Evolutionary conservation across 495 filamentous ascomycete species (phyloP), one percentile per base, ranked within the genome.

Genomic region (Chaetomium fimeti): DNA sequence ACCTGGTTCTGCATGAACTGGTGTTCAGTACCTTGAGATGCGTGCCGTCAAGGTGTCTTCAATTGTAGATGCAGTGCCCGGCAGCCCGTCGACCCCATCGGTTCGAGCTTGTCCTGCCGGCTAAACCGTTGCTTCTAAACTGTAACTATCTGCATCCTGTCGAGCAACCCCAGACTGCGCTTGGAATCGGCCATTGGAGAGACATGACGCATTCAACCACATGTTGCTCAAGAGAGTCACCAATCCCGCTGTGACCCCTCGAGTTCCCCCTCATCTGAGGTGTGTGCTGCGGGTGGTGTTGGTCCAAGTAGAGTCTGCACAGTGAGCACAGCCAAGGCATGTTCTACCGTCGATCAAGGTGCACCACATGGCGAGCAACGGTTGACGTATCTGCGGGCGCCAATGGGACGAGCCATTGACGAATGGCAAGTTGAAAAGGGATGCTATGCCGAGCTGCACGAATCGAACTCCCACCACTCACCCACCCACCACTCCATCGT

Each of bases 151-250:
- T 36, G 32, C 32, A 36, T 36, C 32, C 32, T 53, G 60, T 16
- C 45, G 48, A 27, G 49, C 60, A 45, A 45, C 60, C 47, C 43
- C 49, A 38, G 60, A 28, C 42, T 16, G n/a, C 43, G 43, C 15
- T 25, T 40, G 32, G 27, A n/a, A 45, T 54, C 36, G 38, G 48
- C 32, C 60, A 61, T 61, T 61, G 59, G 59, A 61, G 22, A 9
- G 40, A 7, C 20, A 12, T 40, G 36, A n/a, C 22, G 32, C 53
- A 61, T 52, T 2, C 58, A 38, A 51, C 32, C 25, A n/a, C 58
- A 28, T 2, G 13, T 51, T 36, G 8, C 12, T 9, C 16, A 2
- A 1, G 32, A 36, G 32, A 36, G 32, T 36, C 32, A 36, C 32
- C 32, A 36, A 36, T 36, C 32, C 24, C 38, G 3, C 1, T 2